Evolutionary conservation across 2,329 filamentous ascomycete genomes (phyloP), one percentile per base, ranked within the genome.

Genomic region (Calonectria montana): DNA sequence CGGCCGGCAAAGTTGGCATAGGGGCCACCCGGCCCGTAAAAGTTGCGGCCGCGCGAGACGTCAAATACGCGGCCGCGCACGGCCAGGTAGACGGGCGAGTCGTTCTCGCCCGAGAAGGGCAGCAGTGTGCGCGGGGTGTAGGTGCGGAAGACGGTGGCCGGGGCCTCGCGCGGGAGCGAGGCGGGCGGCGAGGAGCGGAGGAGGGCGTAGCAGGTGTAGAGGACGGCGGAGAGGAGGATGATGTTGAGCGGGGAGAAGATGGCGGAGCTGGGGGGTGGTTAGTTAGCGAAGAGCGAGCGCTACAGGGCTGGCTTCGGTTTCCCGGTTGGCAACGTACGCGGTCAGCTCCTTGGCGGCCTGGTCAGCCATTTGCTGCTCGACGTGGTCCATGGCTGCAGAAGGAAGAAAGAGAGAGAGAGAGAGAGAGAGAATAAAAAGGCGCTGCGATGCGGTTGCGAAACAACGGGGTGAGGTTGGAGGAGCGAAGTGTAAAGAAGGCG

Each of bases 1-100:
- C 96, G 88, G 0, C 97, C 97, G 0, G 97, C 97, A 81, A 99
- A 99, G 86, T 98, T 98, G 83, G 93, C 92, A 83, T 99, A 99
- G 2, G 96, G 95, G 0, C 96, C 96, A 15, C 95, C 96, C 23
- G 97, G 97, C 4, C 97, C 97, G 85, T 99, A 99, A 84, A 98
- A 98, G 87, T 97, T 96, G 80, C 93, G 91, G 27, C 97, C 96
- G 16, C 91, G 86, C 0, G 92, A 91, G 27, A 98, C 96, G 82
- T 99, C 97, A 82, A 98, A 98, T 74, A 98, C 93, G 63, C 91
- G 92, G 65, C 97, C 96, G 48, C 95, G 94, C 21, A 98, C 95
- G n/a, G 95, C 94, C 61, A 99, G 90, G 84, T 94, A 98, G 69
- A 98, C 94, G 62, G 94, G 94, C 76, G 86, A 87, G 79, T 88